phyloP scores from a whole-genome alignment of 768 basidiomycete species.

The Leccinum imitatum region DNA sequence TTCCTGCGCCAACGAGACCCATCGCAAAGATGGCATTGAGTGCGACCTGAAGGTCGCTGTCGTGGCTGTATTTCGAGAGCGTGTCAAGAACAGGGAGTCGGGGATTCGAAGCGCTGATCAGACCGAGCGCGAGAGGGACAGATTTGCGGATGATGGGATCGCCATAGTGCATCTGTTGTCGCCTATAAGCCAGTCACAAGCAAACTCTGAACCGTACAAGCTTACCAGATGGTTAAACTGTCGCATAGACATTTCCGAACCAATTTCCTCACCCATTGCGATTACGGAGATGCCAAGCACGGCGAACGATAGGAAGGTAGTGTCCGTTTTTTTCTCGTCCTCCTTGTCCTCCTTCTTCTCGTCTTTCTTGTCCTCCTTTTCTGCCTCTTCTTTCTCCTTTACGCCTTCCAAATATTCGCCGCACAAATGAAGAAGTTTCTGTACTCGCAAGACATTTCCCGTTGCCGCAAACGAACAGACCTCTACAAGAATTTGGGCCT shows the following conservation, averaged over 20 bases:
- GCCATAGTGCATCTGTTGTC: slow-evolving; percentile 93
- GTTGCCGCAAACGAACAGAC: slow-evolving; percentile 94
- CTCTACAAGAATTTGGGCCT: slow-evolving; percentile 89
- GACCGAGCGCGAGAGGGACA: slow-evolving; percentile 92
- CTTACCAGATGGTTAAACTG: slow-evolving; percentile 95
- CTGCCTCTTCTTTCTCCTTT: slow-evolving; percentile 37
- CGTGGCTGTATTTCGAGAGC: slow-evolving; percentile 97
- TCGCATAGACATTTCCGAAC: slow-evolving; percentile 95
- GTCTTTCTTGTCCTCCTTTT: slow-evolving; percentile 44
- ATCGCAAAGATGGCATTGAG: slow-evolving; percentile 98
- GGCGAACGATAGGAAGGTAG: slow-evolving; percentile 88
- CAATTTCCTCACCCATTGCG: slow-evolving; percentile 98
- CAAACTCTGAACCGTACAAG: slow-evolving; percentile 7
- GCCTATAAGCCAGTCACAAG: slow-evolving; percentile 15
- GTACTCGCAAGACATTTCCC: slow-evolving; percentile 92
- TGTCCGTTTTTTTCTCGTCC: slow-evolving; percentile 56
- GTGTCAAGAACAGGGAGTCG: slow-evolving; percentile 94
- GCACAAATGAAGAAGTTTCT: slow-evolving; percentile 89
- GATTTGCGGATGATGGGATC: slow-evolving; percentile 89
- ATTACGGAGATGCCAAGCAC: slow-evolving; percentile 93
- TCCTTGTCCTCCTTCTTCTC: slow-evolving; percentile 64
- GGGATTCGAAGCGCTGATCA: slow-evolving; percentile 94
- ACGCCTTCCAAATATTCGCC: slow-evolving; percentile 78
- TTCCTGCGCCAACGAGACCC: slow-evolving; percentile 97
- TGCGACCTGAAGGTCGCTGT: slow-evolving; percentile 95